Evolutionary conservation across 306 rosid species (phyloP), one percentile per base, ranked within the genome.

Genomic region (Echinosophora koreensis): DNA sequence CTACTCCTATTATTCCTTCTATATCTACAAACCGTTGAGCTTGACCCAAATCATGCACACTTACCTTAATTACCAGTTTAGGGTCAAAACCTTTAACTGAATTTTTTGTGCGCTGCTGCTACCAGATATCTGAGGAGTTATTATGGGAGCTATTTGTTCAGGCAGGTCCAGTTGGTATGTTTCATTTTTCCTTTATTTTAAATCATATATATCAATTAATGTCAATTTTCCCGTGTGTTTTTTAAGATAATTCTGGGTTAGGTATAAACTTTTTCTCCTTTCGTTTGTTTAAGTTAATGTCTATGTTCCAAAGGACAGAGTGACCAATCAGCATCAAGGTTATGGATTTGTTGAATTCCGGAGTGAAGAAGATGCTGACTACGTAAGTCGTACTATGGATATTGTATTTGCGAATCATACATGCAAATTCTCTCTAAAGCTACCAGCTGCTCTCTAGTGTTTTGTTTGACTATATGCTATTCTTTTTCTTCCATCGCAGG

Each of bases 341-440:
- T 96, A 96, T 83, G 98, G 99, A 37, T 96, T 96, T 72, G 92
- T 96, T 46, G 99, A 96, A 74, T 92, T 96, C 57, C 89, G 99
- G 6, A 92, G 94, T 17, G 98, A 96, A 83, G 97, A 96, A 83
- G 99, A 96, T 82, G 98, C 98, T 70, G 99, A 96, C 77, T 96
- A 92, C 42, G 99, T 92, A 84, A 71, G 90, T 83, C 13, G 13
- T 58, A 39, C 47, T 50, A 2, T 44, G 7, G 8, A 2, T 41
- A 4, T 76, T n/a, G 17, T 52, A 22, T 74, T 65, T 68, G 11
- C 3, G 18, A 10, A 35, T 70, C 4, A 13, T 57, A 0, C 71
- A 55, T 44, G 32, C 18, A 2, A 42, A 12, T 18, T 32, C 37
- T 22, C 9, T 46, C 46, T 67, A 9, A 30, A 44, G 65, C 30